phyloP scores from a whole-genome alignment of 495 filamentous ascomycete species.

The Podospora australis region DNA sequence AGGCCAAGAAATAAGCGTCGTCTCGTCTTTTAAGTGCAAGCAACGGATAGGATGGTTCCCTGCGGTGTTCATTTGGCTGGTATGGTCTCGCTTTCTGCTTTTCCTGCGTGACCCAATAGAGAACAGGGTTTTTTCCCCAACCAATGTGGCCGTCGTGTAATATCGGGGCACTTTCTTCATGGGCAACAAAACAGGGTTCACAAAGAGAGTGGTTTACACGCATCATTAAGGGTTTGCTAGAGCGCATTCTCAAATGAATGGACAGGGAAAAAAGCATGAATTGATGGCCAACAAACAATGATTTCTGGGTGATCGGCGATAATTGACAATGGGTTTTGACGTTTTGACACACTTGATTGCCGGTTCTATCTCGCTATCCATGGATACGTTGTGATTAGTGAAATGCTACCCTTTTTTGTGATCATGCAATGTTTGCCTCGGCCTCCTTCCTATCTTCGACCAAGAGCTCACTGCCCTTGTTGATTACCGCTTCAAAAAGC shows the following conservation, averaged over 20 bases:
- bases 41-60: slow-evolving; percentile 26
- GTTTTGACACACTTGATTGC: neutral
- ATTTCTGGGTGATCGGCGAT: slow-evolving; percentile 11
- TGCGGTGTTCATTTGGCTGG: slow-evolving; percentile 35
- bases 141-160: no score
- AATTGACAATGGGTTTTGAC: slow-evolving; percentile 8
- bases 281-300: slow-evolving; percentile 14
- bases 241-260: slow-evolving; percentile 34
- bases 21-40: slow-evolving; percentile 9
- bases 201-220: slow-evolving; percentile 18
- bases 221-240: slow-evolving; percentile 28
- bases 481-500: slow-evolving; percentile 32
- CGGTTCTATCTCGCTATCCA: neutral
- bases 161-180: no score
- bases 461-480: slow-evolving; percentile 28
- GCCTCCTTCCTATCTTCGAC: slow-evolving; percentile 17
- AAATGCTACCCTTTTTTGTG: neutral
- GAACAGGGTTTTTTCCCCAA: no score
- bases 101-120: no score
- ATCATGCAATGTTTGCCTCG: neutral
- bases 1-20: slow-evolving; percentile 76
- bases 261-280: slow-evolving; percentile 32
- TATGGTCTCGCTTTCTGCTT: slow-evolving; percentile 38
- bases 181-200: no score
- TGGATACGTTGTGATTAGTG: neutral